These are phyloP conservation scores for Boletus insuetus DNA, from an alignment of 768 basidiomycete species.

Conservation along the genomic window DNA sequence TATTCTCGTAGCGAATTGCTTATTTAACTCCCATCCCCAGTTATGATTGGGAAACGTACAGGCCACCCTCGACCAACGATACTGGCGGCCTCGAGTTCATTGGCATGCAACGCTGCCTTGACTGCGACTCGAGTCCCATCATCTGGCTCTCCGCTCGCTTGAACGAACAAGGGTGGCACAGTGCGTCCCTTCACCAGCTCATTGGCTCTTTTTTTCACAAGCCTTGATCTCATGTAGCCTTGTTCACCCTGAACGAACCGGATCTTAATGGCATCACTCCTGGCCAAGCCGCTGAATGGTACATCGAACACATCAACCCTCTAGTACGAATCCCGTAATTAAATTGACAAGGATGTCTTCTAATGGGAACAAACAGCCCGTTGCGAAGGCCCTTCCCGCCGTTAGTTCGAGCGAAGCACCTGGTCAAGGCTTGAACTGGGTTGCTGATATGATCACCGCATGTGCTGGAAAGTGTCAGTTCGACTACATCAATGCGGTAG, in stretches of 20 bases:
- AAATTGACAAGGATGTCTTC: background rate
- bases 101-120: constrained; percentile 38
- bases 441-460: constrained; percentile 33
- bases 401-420: constrained; percentile 32
- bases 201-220: background rate
- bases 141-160: constrained; percentile 30
- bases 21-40: constrained; percentile 11
- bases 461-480: constrained; percentile 34
- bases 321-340: constrained; percentile 20
- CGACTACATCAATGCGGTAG: constrained; percentile 36
- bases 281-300: constrained; percentile 34
- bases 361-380: constrained; percentile 18
- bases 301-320: constrained; percentile 36
- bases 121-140: constrained; percentile 37
- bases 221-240: constrained; percentile 12
- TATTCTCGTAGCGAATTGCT: background rate
- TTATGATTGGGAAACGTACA: constrained; percentile 38
- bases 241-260: constrained; percentile 38
- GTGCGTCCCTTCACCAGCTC: constrained; percentile 15
- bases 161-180: constrained; percentile 30
- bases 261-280: constrained; percentile 32
- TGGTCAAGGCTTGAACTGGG: constrained; percentile 36
- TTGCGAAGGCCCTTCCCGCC: constrained; percentile 39
- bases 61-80: constrained; percentile 35
- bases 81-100: constrained; percentile 38